Evolutionary conservation across 106 monocot genomes (phyloP), one percentile per base, ranked within the genome.

Genomic region (Dactylorhiza incarnata): DNA sequence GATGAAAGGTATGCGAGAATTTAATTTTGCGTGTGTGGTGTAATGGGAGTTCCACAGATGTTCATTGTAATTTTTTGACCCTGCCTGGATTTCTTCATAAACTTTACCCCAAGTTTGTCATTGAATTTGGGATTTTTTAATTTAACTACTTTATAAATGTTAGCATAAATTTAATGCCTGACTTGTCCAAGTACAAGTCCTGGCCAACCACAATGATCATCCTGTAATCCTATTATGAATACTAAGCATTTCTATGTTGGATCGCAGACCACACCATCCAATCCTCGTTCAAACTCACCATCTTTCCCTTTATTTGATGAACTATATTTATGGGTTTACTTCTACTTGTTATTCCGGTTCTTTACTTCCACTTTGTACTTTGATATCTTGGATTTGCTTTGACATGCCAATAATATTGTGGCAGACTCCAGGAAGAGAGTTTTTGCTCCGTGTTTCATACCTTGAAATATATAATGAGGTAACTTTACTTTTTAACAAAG

Each of bases 401-500:
- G 25, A 71, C 47, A 29, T 12, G 16, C 8, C 16, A 10, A 2
- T 71, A 37, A 29, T 74, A 52, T 68, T 45, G 76, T 82, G 52
- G 73, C 93, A 97, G 96, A 93, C 93, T 75, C 96, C 96, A 19
- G 96, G 91, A 73, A 81, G 96, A 83, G 96, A 97, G 68, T 97
- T 97, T 81, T 80, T 97, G 73, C 91, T 97, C 24, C 96, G 96
- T 84, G 96, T 97, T 6, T 93, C 96, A 56, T 97, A 97, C 80
- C 86, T 93, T 80, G 96, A 97, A 86, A 97, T 97, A 37, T 97
- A 97, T 74, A 97, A 97, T 56, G 96, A 97, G 96, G 96, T 91
- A 43, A 72, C 45, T 65, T 26, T 23, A 11, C 52, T 45, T 66
- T 74, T 67, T 23, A 19, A 56, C 4, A 72, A 15, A 52, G 4